Percentiles rank a stretch among this genome's conserved stretches.
These are phyloP conservation scores for Exutisphaerella laricina DNA, from an alignment of 2,329 filamentous ascomycete genomes.

Conservation along the genomic window DNA sequence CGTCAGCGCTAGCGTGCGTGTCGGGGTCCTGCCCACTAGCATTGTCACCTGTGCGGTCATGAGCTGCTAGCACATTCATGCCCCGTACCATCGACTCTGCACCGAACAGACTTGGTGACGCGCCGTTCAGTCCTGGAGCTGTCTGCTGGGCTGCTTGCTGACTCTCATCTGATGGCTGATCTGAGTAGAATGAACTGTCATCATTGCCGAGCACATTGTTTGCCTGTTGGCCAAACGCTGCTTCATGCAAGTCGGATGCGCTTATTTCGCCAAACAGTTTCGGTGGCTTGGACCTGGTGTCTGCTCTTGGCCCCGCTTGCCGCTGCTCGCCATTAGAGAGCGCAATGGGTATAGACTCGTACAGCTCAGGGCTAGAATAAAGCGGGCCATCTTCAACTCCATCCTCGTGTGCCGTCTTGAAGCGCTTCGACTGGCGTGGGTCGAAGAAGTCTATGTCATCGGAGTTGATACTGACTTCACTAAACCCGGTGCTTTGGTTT, in stretches of 20 bases:
- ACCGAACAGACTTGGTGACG: constrained; percentile 41
- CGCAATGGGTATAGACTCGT: constrained; percentile 33
- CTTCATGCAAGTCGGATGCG: constrained; percentile 50
- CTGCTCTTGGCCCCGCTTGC: constrained; percentile 9
- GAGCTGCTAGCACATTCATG: constrained; percentile 45
- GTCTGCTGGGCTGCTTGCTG: constrained; percentile 4
- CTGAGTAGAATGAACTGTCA: constrained; percentile 7
- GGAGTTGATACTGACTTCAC: constrained; percentile 32
- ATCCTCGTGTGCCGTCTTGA: constrained; percentile 38
- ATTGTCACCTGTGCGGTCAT: constrained; percentile 33
- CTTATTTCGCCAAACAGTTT: constrained; percentile 59
- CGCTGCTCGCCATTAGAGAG: constrained; percentile 15
- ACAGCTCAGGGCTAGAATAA: constrained; percentile 36
- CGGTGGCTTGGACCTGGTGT: constrained; percentile 13
- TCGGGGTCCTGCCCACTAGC: no score
- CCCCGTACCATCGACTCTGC: constrained; percentile 46
- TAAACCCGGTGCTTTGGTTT: constrained; percentile 23
- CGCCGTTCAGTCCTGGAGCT: constrained; percentile 3
- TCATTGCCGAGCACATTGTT: constrained; percentile 2
- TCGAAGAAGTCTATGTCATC: constrained; percentile 37
- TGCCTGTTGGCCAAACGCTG: constrained; percentile 27
- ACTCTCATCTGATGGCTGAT: constrained; percentile 1
- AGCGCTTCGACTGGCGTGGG: constrained; percentile 40
- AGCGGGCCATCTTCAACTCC: constrained; percentile 24
- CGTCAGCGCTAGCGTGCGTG: neutral